Evolutionary conservation across 1,139 yeast species (phyloP).

Genomic region (Sugiyamaella grinbergsii): DNA sequence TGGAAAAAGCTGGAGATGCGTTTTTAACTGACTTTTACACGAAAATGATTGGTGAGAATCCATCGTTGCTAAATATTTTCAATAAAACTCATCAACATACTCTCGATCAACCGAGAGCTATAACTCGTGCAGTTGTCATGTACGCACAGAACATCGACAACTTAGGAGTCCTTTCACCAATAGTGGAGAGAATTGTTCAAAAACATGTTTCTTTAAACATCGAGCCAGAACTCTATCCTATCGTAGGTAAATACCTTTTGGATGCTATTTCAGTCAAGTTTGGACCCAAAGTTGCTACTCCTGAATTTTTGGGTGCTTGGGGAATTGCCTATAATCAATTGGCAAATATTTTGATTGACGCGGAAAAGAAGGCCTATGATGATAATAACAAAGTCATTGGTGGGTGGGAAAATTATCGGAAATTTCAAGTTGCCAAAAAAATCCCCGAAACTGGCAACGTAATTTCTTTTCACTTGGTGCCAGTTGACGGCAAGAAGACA

Average conservation of each 20-base stretch:
- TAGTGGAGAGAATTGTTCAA: constrained; percentile 61
- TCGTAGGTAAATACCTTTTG: constrained; percentile 60
- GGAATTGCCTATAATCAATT: constrained; percentile 62
- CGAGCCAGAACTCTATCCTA: constrained; percentile 62
- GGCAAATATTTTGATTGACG: constrained; percentile 60
- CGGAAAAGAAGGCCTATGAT: constrained; percentile 54
- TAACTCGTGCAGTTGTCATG: constrained; percentile 62
- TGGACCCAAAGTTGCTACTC: constrained; percentile 59
- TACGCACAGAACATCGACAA: constrained; percentile 69
- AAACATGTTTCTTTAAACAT: constrained; percentile 69
- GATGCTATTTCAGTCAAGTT: constrained; percentile 57
- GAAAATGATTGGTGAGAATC: constrained; percentile 56
- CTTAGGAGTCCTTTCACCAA: constrained; percentile 53
- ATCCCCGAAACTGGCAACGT: constrained; percentile 52
- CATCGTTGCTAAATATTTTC: constrained; percentile 60
- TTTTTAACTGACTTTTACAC: constrained; percentile 58
- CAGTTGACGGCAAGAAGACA: constrained; percentile 49
- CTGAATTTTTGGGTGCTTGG: constrained; percentile 66
- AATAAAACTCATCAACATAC: constrained; percentile 60
- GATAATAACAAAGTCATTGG: constrained; percentile 40
- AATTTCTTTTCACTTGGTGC: constrained; percentile 55
- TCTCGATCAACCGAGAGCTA: constrained; percentile 62
- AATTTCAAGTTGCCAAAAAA: constrained; percentile 51
- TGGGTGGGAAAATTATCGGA: constrained; percentile 60
- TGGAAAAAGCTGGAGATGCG: constrained; percentile 57